Percentiles rank a stretch among this genome's conserved stretches.
Conservation (phyloP, 192 early-diverging fungal species). For the Ambispora gerdemannii region DNA sequence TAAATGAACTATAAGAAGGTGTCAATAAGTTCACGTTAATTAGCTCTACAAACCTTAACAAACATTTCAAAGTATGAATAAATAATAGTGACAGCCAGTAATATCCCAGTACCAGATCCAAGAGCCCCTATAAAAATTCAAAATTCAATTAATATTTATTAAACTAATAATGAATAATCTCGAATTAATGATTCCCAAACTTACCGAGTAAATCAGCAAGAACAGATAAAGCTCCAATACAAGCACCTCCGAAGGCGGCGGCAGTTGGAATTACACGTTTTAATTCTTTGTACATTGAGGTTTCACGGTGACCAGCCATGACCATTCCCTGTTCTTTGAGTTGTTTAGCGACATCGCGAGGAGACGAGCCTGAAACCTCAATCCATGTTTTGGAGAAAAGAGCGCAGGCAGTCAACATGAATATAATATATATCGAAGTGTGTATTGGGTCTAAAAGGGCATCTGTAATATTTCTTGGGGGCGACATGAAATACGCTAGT, state of each 20-base stretch:
- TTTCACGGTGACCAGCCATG: constrained; percentile 90
- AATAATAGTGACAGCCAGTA: constrained; percentile 97
- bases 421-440: constrained; percentile 88
- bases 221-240: constrained; percentile 93
- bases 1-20: neutral
- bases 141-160: neutral
- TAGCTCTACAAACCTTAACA: constrained; percentile 63
- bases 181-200: neutral
- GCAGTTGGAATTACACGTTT: constrained; percentile 98
- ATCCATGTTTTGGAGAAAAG: constrained; percentile 99
- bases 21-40: neutral
- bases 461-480: constrained; percentile 80
- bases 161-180: neutral
- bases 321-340: constrained; percentile 97
- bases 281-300: constrained; percentile 99
- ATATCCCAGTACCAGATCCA: constrained; percentile 98
- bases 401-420: constrained; percentile 95
- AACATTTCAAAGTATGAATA: constrained; percentile 99
- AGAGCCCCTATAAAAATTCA: constrained; percentile 69
- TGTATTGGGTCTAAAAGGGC: constrained; percentile 92
- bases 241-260: constrained; percentile 95
- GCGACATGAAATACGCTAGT: constrained; percentile 98
- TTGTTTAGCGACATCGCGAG: constrained; percentile 96
- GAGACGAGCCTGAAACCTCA: constrained; percentile 96
- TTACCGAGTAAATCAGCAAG: constrained; percentile 87